Base-by-base conservation (phyloP, 768 basidiomycete genomes). In the Amanita muscaria region DNA sequence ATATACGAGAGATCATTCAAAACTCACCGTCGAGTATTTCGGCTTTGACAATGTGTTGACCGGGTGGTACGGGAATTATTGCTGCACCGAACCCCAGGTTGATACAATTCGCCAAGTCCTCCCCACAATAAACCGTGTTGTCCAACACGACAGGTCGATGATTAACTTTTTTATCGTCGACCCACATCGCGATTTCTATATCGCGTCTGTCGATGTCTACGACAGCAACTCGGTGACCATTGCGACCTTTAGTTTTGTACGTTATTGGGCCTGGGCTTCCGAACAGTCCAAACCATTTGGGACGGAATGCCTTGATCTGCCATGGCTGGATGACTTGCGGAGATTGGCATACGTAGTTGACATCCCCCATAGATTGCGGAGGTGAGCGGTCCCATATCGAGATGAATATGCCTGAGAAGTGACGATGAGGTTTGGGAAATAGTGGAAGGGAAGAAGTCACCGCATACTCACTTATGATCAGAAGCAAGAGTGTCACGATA, bases 191-290 rank as follows among this genome's bases (percentile, higher is more conserved):
- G 21, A 49, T 30, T 31, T 38, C 30, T 12, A 44, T 31, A 19
- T 49, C 47, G 6, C 42, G 40, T n/a, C 24, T 38, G 42, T 49
- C 47, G 15, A 44, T 39, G 31, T 49, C 47, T 1, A 49, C 29
- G 12, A 49, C 33, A 3, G 42, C 24, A 11, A 49, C 10, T 41
- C 32, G 32, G 14, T 49, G 47, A 7, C 32, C 24, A 24, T 33
- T 49, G 8, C 18, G 32, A 7, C 23, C 32, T 33, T 35, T 37
- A 15, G 42, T 41, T 4, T 29, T 4, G 25, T 44, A 49, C 1
- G 15, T n/a, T 10, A 49, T 14, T 3, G 47, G 27, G 7, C 36
- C 37, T 0, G 45, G 45, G 25, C 24, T 23, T 12, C 45, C 45
- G 21, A 44, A 44, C 2, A 44, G 25, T 10, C 43, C 43, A 10